Percentiles rank a stretch among this genome's conserved stretches.
phyloP scores from a whole-genome alignment of 2,329 filamentous ascomycete species.

The Davidsoniella neocaledoniae region DNA sequence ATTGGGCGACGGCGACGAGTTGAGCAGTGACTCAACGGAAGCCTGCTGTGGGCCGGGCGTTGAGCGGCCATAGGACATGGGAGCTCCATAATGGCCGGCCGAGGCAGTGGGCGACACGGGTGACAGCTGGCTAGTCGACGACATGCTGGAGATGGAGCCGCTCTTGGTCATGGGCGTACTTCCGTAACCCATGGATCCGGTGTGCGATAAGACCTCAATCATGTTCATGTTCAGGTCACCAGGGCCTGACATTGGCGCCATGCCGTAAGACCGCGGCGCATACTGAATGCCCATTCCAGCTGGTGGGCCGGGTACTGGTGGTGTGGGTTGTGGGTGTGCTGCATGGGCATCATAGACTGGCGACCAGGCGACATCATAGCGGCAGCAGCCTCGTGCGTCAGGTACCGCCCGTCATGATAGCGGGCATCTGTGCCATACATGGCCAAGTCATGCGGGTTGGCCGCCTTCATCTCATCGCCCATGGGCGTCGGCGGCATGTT shows the following conservation, averaged over 20 bases:
- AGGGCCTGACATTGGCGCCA: conserved; percentile 4
- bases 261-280: conserved; percentile 1
- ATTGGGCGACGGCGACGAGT: conserved; percentile 8
- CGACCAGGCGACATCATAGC: conserved; percentile 1
- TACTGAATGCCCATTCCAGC: conserved; percentile 9
- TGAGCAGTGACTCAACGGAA: conserved; percentile 9
- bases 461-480: neutral
- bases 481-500: conserved; percentile 8
- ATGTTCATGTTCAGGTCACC: neutral
- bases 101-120: conserved; percentile 6
- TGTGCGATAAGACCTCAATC: neutral
- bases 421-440: conserved; percentile 7
- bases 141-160: conserved; percentile 7
- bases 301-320: conserved; percentile 8
- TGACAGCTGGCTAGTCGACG: conserved; percentile 6
- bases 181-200: neutral
- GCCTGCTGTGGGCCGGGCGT: conserved; percentile 2
- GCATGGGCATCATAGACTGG: conserved; percentile 3
- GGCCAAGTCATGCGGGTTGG: conserved; percentile 2
- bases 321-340: conserved; percentile 2
- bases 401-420: conserved; percentile 4
- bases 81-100: neutral
- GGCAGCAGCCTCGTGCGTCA: neutral
- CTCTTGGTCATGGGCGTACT: conserved; percentile 8
- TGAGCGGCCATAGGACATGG: neutral